Percentiles rank a stretch among this genome's conserved stretches.
Evolutionary conservation across 2,329 filamentous ascomycete species (phyloP).

Genomic region (Venturia aucupariae): DNA sequence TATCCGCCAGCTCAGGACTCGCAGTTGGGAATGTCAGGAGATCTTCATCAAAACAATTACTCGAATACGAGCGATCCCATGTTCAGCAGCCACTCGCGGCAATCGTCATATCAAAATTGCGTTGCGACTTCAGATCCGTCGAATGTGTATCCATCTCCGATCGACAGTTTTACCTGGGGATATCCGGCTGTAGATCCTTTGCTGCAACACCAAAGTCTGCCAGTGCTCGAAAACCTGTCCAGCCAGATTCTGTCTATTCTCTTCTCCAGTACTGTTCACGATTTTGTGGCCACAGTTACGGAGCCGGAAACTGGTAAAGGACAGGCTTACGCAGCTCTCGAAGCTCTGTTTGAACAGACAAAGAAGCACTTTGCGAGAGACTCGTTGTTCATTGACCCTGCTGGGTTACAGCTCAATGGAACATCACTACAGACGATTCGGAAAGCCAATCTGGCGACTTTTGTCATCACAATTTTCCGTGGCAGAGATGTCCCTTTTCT

Average conservation of each 20-base stretch:
- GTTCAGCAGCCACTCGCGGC: constrained; percentile 9
- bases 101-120: not conserved
- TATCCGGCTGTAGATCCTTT: constrained; percentile 11
- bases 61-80: not conserved
- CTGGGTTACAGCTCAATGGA: not conserved
- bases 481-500: constrained; percentile 55
- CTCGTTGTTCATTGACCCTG: constrained; percentile 1
- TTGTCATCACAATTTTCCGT: constrained; percentile 54
- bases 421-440: constrained; percentile 29
- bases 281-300: constrained; percentile 7
- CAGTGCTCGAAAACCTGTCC: constrained; percentile 14
- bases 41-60: constrained; percentile 6
- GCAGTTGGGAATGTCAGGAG: constrained; percentile 2
- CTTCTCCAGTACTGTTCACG: constrained; percentile 4
- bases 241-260: constrained; percentile 14
- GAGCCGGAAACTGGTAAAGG: constrained; percentile 8
- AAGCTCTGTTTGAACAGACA: constrained; percentile 14
- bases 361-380: constrained; percentile 11
- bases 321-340: constrained; percentile 13
- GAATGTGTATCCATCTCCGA: constrained; percentile 14
- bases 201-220: constrained; percentile 14
- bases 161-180: constrained; percentile 12
- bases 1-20: constrained; percentile 1
- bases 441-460: constrained; percentile 57
- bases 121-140: not conserved